A percentile compares a stretch with the other conserved stretches of the same genome.
Conservation (phyloP, 2,329 filamentous ascomycete species). For the Fusarium clavum region DNA sequence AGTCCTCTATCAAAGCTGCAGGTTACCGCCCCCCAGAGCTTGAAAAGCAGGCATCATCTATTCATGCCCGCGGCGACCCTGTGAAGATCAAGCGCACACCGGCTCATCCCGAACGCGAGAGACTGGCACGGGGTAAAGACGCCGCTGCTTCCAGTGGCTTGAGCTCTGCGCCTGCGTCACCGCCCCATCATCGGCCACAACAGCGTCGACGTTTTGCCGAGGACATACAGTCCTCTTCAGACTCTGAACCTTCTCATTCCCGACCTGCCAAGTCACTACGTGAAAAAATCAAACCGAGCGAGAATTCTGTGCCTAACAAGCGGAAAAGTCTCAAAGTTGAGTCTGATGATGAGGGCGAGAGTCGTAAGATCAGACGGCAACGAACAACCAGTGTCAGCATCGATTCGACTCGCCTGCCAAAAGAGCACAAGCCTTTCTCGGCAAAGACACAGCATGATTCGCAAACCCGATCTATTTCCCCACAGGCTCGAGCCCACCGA, state of each 20-base stretch:
- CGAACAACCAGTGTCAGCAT: constrained; percentile 61
- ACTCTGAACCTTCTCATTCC: constrained; percentile 62
- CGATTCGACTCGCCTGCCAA: constrained; percentile 50
- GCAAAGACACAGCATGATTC: constrained; percentile 50
- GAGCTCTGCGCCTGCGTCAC: constrained; percentile 69
- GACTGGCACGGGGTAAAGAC: constrained; percentile 59
- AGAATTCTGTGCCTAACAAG: constrained; percentile 62
- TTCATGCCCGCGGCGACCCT: constrained; percentile 49
- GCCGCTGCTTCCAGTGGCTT: constrained; percentile 62
- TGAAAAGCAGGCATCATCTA: constrained; percentile 51
- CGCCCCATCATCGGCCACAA: constrained; percentile 54
- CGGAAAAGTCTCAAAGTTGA: constrained; percentile 65
- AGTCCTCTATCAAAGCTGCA: constrained; percentile 49
- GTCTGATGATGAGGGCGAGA: constrained; percentile 68
- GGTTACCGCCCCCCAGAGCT: constrained; percentile 49
- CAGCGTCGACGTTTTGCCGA: constrained; percentile 51
- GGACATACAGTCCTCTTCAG: constrained; percentile 62
- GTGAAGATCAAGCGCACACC: constrained; percentile 64
- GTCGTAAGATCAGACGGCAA: constrained; percentile 65
- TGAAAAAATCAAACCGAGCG: constrained; percentile 61
- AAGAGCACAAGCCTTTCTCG: constrained; percentile 50
- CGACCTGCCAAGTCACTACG: constrained; percentile 58
- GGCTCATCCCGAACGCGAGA: constrained; percentile 54
- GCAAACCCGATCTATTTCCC: constrained; percentile 66
- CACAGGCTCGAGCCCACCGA: constrained; percentile 68